These are phyloP conservation scores for Pleurotus ostreatus DNA, from an alignment of 768 basidiomycete species.

Conservation along the genomic window DNA sequence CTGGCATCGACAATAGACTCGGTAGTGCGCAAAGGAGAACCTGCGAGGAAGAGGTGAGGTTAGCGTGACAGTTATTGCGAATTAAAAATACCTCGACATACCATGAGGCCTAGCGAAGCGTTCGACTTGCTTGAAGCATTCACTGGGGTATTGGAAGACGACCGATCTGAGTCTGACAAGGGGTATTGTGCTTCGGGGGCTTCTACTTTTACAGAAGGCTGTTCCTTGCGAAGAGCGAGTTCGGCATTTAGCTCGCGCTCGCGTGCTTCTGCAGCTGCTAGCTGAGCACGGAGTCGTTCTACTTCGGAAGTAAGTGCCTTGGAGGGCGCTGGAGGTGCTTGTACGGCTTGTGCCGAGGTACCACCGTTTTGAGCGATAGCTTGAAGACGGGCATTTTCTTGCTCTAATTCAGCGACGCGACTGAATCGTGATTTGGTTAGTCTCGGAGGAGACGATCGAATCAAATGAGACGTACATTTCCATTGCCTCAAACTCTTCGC, in stretches of 20 bases:
- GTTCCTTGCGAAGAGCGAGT: conserved; percentile 36
- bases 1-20: conserved; percentile 64
- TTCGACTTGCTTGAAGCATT: conserved; percentile 54
- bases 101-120: conserved; percentile 71
- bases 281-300: conserved; percentile 61
- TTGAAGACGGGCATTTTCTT: conserved; percentile 75
- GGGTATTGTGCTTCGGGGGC: conserved; percentile 47
- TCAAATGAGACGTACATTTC: conserved; percentile 63
- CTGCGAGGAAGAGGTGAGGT: conserved; percentile 32
- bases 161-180: conserved; percentile 34
- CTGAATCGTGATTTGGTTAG: conserved; percentile 32
- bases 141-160: conserved; percentile 11
- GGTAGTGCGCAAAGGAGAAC: conserved; percentile 78
- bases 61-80: conserved; percentile 12
- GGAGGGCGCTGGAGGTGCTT: conserved; percentile 21
- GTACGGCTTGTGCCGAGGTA: conserved; percentile 13
- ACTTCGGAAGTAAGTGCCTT: conserved; percentile 52
- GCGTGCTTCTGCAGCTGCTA: conserved; percentile 61
- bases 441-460: conserved; percentile 13
- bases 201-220: conserved; percentile 54
- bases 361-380: conserved; percentile 47
- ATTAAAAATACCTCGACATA: conserved; percentile 28
- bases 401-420: conserved; percentile 79
- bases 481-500: conserved; percentile 90
- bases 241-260: conserved; percentile 64